Percentiles rank a stretch among this genome's conserved stretches.
Conservation (phyloP, 352 stramenopile genomes). For the Phytophthora megakarya region DNA sequence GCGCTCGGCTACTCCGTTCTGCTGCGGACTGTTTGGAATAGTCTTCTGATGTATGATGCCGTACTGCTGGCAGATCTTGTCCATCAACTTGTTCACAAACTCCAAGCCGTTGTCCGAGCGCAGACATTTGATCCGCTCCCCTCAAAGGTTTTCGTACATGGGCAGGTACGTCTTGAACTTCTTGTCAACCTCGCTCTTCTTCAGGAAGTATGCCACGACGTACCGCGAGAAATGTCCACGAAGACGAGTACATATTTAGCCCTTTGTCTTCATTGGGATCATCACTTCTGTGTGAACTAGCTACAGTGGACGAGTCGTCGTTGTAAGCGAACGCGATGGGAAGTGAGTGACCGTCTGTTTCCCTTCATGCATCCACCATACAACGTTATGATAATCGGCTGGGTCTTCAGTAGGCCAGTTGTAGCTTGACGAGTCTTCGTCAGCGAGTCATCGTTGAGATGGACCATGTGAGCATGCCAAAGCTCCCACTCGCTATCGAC, state of each 20-base stretch:
- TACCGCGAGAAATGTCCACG: neutral
- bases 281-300: slow-evolving; percentile 23
- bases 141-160: slow-evolving; percentile 22
- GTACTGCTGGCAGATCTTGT: no score
- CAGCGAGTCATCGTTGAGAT: neutral
- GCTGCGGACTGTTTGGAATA: no score
- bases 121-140: slow-evolving; percentile 26
- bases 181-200: neutral
- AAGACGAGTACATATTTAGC: no score
- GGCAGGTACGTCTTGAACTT: neutral
- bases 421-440: slow-evolving; percentile 11
- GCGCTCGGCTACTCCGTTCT: no score
- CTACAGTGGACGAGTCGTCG: neutral
- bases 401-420: neutral
- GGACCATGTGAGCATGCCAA: slow-evolving; percentile 23
- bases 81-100: slow-evolving; percentile 28
- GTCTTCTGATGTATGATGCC: no score
- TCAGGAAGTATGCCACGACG: neutral
- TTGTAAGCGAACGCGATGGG: neutral
- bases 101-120: slow-evolving; percentile 40
- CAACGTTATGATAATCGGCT: neutral
- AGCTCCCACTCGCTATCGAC: no score
- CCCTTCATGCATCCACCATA: slow-evolving; percentile 26
- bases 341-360: no score
- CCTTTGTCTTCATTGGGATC: slow-evolving; percentile 24